phyloP scores from a whole-genome alignment of 192 early-diverging fungal genomes.

The Coemansia brasiliensis region DNA sequence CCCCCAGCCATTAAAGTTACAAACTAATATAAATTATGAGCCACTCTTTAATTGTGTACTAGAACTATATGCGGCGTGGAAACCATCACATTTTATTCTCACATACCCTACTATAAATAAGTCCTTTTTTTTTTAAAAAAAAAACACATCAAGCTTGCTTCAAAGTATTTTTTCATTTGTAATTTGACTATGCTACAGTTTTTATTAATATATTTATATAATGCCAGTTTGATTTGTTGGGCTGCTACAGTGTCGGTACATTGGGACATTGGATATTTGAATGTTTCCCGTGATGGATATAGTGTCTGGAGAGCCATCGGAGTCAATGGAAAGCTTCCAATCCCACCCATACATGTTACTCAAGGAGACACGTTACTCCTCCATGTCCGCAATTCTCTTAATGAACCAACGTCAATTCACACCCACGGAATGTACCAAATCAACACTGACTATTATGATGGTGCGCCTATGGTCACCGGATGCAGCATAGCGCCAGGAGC shows the following conservation, averaged over 20 bases:
- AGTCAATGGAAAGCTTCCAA: neutral
- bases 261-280: neutral
- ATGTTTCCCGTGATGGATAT: neutral
- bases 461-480: constrained; percentile 63
- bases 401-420: neutral
- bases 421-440: neutral
- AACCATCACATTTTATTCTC: too few species aligned
- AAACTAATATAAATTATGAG: too few species aligned
- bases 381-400: neutral
- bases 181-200: neutral
- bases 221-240: neutral
- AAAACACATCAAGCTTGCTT: too few species aligned
- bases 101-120: neutral
- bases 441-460: constrained; percentile 65
- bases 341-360: neutral
- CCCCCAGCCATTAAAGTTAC: neutral
- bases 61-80: neutral
- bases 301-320: neutral
- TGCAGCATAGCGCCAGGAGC: constrained; percentile 67
- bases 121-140: neutral
- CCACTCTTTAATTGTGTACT: neutral
- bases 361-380: neutral
- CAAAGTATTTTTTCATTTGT: too few species aligned
- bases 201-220: neutral
- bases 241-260: neutral